These are phyloP conservation scores for Neofusicoccum kwambonambiense DNA, from an alignment of 2,329 filamentous ascomycete genomes.

Conservation along the genomic window DNA sequence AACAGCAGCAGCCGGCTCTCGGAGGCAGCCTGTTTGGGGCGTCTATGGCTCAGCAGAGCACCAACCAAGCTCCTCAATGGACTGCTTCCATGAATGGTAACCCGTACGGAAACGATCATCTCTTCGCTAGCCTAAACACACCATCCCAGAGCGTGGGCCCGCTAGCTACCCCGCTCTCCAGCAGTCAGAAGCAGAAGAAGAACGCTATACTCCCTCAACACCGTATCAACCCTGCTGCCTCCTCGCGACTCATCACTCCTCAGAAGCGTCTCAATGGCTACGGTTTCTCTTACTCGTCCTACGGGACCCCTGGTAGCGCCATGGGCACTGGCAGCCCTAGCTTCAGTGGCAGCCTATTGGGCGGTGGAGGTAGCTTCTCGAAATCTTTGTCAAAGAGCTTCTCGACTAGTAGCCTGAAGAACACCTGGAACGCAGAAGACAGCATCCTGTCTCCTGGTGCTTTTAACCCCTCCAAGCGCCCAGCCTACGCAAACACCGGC, in stretches of 20 bases:
- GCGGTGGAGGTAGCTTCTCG: constrained; percentile 58
- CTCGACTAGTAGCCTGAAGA: constrained; percentile 81
- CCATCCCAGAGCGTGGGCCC: constrained; percentile 76
- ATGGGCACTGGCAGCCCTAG: constrained; percentile 75
- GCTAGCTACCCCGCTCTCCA: constrained; percentile 82
- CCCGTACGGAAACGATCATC: constrained; percentile 83
- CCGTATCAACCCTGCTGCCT: constrained; percentile 79
- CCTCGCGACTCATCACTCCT: constrained; percentile 77
- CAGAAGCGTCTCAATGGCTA: constrained; percentile 73
- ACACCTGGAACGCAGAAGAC: constrained; percentile 77
- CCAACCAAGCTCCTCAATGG: constrained; percentile 56
- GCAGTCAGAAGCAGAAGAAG: constrained; percentile 72
- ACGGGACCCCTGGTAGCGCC: constrained; percentile 74
- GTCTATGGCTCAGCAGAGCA: constrained; percentile 52
- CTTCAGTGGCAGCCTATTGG: constrained; percentile 41
- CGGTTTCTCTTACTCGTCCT: constrained; percentile 90
- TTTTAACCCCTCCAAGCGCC: constrained; percentile 63
- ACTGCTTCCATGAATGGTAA: constrained; percentile 81
- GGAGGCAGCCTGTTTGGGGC: constrained; percentile 54
- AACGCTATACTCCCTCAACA: constrained; percentile 80
- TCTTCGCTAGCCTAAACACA: constrained; percentile 73
- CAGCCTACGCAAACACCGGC: constrained; percentile 30
- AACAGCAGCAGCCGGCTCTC: constrained; percentile 39
- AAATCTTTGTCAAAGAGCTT: constrained; percentile 81
- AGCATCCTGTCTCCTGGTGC: constrained; percentile 84